Percentiles rank a stretch among this genome's conserved stretches.
phyloP scores from a whole-genome alignment of 1,139 yeast species.

The Debaryomyces psychrophilus region DNA sequence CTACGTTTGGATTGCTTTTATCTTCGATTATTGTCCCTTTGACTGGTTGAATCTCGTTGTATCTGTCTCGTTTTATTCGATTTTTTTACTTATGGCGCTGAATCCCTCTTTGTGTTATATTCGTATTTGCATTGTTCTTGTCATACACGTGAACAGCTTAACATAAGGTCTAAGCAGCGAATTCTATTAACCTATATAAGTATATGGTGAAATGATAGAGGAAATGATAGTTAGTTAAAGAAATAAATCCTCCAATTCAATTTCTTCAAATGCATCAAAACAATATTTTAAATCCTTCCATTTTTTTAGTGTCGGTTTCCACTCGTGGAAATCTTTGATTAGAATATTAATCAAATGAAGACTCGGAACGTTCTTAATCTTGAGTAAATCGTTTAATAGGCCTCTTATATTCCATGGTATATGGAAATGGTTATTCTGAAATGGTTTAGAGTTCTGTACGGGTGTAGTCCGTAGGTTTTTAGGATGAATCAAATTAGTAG shows the following conservation, averaged over 20 bases:
- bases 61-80: not conserved
- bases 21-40: not conserved
- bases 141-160: constrained; percentile 11
- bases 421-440: constrained; percentile 23
- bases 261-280: constrained; percentile 40
- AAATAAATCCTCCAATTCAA: constrained; percentile 37
- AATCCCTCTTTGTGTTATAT: not conserved
- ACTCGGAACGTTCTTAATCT: constrained; percentile 42
- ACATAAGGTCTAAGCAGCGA: no score
- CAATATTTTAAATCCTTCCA: constrained; percentile 48
- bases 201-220: not conserved
- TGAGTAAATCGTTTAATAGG: constrained; percentile 37
- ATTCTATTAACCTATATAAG: not conserved
- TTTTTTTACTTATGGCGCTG: constrained; percentile 7
- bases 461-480: constrained; percentile 16
- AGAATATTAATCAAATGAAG: constrained; percentile 33
- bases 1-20: not conserved
- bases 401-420: constrained; percentile 47
- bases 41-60: not conserved
- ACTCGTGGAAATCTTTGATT: constrained; percentile 33
- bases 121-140: constrained; percentile 6
- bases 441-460: not conserved
- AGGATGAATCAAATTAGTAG: constrained; percentile 33
- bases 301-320: constrained; percentile 43
- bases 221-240: constrained; percentile 12